A percentile compares a stretch with the other conserved stretches of the same genome.
Conservation (phyloP, 768 basidiomycete species). For the Mycena vulgaris region DNA sequence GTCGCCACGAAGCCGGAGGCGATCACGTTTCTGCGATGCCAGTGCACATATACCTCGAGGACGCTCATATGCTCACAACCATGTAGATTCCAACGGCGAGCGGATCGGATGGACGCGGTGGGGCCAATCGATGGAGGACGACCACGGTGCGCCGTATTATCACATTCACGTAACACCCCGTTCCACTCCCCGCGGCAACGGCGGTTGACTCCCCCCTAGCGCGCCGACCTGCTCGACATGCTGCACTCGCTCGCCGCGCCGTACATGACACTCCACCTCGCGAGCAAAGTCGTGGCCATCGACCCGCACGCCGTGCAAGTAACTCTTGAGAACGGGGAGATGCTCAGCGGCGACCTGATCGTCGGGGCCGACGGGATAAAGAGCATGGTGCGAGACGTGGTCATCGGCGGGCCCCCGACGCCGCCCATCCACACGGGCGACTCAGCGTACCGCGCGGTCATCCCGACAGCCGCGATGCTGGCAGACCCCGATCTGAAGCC, state of each 20-base stretch:
- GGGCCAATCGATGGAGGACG: slow-evolving; percentile 46
- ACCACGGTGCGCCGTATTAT: slow-evolving; percentile 52
- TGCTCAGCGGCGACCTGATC: slow-evolving; percentile 60
- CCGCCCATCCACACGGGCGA: slow-evolving; percentile 70
- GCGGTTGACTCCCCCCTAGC: slow-evolving; percentile 47
- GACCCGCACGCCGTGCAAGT: slow-evolving; percentile 47
- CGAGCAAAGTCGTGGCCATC: slow-evolving; percentile 52
- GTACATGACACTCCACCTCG: slow-evolving; percentile 54
- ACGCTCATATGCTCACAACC: neutral
- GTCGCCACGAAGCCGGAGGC: slow-evolving; percentile 56
- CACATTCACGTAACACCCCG: slow-evolving; percentile 49
- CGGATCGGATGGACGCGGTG: slow-evolving; percentile 46
- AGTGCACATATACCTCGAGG: too few relatives aligned
- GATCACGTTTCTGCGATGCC: slow-evolving; percentile 61
- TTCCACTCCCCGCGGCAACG: slow-evolving; percentile 29
- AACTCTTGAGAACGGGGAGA: slow-evolving; percentile 59
- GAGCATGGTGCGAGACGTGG: slow-evolving; percentile 63
- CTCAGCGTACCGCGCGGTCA: slow-evolving; percentile 71
- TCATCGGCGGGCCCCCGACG: slow-evolving; percentile 63
- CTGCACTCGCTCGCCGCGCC: slow-evolving; percentile 54
- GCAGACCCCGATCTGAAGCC: slow-evolving; percentile 65
- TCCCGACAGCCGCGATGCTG: slow-evolving; percentile 62
- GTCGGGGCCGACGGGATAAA: slow-evolving; percentile 68
- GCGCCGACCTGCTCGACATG: slow-evolving; percentile 64
- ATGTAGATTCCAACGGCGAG: slow-evolving; percentile 49